Percentiles rank a stretch among this genome's conserved stretches.
These are phyloP conservation scores for Chlorociboria aeruginascens DNA, from an alignment of 495 filamentous ascomycete species.

Conservation along the genomic window DNA sequence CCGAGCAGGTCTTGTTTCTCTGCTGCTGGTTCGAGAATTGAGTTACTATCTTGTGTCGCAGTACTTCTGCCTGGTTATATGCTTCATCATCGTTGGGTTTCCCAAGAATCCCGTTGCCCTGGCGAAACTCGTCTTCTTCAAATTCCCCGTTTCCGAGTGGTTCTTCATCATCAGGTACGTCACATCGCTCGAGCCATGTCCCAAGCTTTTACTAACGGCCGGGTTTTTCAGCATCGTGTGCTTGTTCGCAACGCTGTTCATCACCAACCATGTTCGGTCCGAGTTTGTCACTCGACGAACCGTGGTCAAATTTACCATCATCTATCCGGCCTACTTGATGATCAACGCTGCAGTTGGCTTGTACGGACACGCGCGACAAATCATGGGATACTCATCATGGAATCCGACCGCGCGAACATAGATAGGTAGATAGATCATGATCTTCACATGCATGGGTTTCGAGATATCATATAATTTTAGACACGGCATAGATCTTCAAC, in stretches of 20 bases:
- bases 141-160: slow-evolving; percentile 4
- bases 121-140: slow-evolving; percentile 1
- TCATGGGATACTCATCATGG: slow-evolving; percentile 1
- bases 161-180: slow-evolving; percentile 8
- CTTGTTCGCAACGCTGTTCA: not conserved
- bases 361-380: slow-evolving; percentile 2
- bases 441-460: not conserved
- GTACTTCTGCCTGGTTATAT: slow-evolving; percentile 2
- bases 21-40: slow-evolving; percentile 1
- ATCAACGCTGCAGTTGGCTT: slow-evolving; percentile 1
- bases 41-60: slow-evolving; percentile 9
- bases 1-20: slow-evolving; percentile 2
- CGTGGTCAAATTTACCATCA: not conserved
- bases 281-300: slow-evolving; percentile 1
- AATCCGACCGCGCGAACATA: slow-evolving; percentile 2
- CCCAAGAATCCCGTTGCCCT: not conserved
- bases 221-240: not conserved
- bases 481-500: not conserved
- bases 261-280: slow-evolving; percentile 1
- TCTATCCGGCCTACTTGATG: slow-evolving; percentile 1
- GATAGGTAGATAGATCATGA: not conserved
- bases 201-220: not conserved
- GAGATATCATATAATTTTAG: not conserved
- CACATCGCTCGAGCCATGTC: not conserved
- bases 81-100: not conserved